phyloP scores from a whole-genome alignment of 768 basidiomycete genomes.

The Infundibulicybe gibba region DNA sequence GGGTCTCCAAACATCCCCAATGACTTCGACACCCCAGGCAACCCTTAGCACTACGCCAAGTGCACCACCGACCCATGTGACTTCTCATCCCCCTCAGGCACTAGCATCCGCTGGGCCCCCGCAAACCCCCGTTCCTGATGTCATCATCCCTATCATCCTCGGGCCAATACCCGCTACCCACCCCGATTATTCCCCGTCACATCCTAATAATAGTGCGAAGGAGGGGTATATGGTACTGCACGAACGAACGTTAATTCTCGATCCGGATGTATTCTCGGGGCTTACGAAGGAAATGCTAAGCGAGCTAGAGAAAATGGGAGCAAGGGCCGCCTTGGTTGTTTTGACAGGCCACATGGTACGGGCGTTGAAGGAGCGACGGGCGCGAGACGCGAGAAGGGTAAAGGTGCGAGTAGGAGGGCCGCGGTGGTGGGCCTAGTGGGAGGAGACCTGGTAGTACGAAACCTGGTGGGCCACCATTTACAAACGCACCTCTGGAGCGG shows the following conservation, averaged over 20 bases:
- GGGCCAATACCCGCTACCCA: constrained; percentile 68
- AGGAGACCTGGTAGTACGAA: constrained; percentile 16
- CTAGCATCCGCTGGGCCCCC: constrained; percentile 17
- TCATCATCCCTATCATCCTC: constrained; percentile 75
- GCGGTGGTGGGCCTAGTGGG: constrained; percentile 21
- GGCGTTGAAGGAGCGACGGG: constrained; percentile 72
- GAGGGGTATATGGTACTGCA: constrained; percentile 76
- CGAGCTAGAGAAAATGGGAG: constrained; percentile 77
- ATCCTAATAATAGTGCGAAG: constrained; percentile 44
- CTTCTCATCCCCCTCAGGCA: constrained; percentile 16
- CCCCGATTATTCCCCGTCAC: constrained; percentile 45
- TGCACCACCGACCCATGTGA: constrained; percentile 8
- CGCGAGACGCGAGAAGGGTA: constrained; percentile 36
- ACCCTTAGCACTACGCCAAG: no score
- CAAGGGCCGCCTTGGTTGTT: constrained; percentile 76
- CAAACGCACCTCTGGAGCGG: constrained; percentile 36
- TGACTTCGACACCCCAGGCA: constrained; percentile 15
- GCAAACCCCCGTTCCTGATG: constrained; percentile 37
- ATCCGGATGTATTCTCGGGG: constrained; percentile 80
- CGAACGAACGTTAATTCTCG: constrained; percentile 78
- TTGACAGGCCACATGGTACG: constrained; percentile 84
- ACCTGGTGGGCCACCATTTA: constrained; percentile 33
- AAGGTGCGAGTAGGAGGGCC: constrained; percentile 25
- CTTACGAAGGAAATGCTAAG: constrained; percentile 70
- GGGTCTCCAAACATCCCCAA: constrained; percentile 24